Base-by-base conservation (phyloP, 441 rosid genomes). In the Erodium texanum region DNA sequence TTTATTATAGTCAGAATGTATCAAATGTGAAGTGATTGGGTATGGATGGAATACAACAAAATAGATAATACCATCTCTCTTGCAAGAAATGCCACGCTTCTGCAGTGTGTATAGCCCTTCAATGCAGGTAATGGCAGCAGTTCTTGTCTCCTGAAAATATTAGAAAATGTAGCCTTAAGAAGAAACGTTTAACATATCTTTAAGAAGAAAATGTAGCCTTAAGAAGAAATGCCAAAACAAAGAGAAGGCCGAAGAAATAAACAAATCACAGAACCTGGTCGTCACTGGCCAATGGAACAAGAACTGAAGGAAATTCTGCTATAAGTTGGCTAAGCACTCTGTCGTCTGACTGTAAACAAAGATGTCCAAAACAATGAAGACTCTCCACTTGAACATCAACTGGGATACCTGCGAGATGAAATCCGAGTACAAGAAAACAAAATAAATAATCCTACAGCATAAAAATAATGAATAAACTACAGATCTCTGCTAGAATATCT, bases 91-190 rank as follows among this genome's bases (percentile, higher is more conserved):
- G 64, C 81, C 81, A 32, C 77, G 88, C 66, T 81, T 73, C 70
- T 89, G 80, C 66, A 92, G 72, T 43, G 83, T 71, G 76, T 70
- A 76, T 43, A 90, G 75, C 65, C 80, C 87, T 80, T 93, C 98
- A 66, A 90, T 72, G 82, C 97, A 90, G 66, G 80, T 79, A 89
- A 93, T 89, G 54, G 97, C 93, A 76, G 97, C 88, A 71, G 68
- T 62, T 76, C 86, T 87, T 50, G 83, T 48, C 69, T 81, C 97
- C 99, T 96, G 85, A 74, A 80, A 77, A 78, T 54, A 68, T 15
- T 62, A 64, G 50, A 65, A 32, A 62, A 62, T 27, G 29, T 7
- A n/a, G 3, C 22, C 23, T 52, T 52, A 1, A 52, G 59, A 54
- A 54, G 2, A 54, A 54, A 54, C 19, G 22, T 54, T 54, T 1